Evolutionary conservation across 352 stramenopile genomes (phyloP).

Genomic region (Phytophthora uliginosa): DNA sequence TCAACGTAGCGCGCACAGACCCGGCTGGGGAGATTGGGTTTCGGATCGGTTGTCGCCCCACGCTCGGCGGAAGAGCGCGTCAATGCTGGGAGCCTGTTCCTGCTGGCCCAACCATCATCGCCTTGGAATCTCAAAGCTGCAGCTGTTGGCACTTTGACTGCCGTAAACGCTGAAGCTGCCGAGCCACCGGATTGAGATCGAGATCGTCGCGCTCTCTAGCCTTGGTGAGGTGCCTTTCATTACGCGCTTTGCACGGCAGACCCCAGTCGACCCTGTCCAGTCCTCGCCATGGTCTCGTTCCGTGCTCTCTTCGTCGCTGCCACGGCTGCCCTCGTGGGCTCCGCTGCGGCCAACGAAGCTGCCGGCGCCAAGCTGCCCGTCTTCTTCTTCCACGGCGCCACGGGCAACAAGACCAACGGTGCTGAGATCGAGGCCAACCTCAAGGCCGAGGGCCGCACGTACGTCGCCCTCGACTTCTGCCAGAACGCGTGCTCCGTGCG

Average conservation of each 20-base stretch:
- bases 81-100: neutral
- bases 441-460: slow-evolving; percentile 45
- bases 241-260: slow-evolving; percentile 21
- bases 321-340: slow-evolving; percentile 18
- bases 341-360: slow-evolving; percentile 14
- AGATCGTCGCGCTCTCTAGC: neutral
- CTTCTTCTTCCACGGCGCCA: slow-evolving; percentile 67
- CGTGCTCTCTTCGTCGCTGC: slow-evolving; percentile 26
- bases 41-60: slow-evolving; percentile 2
- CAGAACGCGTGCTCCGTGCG: slow-evolving; percentile 45
- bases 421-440: slow-evolving; percentile 48
- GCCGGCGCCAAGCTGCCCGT: slow-evolving; percentile 44
- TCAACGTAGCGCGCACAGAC: slow-evolving; percentile 4
- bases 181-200: neutral
- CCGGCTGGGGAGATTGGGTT: slow-evolving; percentile 3
- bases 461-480: slow-evolving; percentile 56
- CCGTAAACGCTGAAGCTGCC: slow-evolving; percentile 6
- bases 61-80: neutral
- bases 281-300: slow-evolving; percentile 26
- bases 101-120: neutral
- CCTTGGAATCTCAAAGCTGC: neutral
- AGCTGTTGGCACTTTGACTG: slow-evolving; percentile 4
- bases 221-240: slow-evolving; percentile 17
- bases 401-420: slow-evolving; percentile 39
- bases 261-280: neutral